phyloP scores from a whole-genome alignment of 2,329 filamentous ascomycete genomes.

The Talaromyces sp. region DNA sequence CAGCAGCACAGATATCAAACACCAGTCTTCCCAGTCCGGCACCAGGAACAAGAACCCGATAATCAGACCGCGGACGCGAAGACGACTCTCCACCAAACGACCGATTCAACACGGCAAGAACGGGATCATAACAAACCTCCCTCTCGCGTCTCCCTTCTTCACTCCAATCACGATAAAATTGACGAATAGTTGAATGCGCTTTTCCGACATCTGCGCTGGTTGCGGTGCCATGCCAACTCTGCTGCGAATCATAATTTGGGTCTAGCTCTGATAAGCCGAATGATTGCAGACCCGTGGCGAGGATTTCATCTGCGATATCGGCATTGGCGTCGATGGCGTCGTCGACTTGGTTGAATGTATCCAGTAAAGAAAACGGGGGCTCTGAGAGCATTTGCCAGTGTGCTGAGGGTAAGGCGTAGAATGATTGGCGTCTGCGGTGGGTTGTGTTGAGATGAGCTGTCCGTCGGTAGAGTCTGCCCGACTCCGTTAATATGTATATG shows the following conservation, averaged over 20 bases:
- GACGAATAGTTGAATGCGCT: slow-evolving; percentile 84
- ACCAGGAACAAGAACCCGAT: slow-evolving; percentile 79
- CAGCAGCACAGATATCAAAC: slow-evolving; percentile 74
- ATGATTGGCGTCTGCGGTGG: slow-evolving; percentile 83
- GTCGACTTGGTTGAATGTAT: slow-evolving; percentile 76
- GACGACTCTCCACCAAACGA: slow-evolving; percentile 38
- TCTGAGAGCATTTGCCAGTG: slow-evolving; percentile 82
- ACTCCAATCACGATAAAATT: slow-evolving; percentile 95
- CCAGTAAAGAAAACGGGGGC: slow-evolving; percentile 78
- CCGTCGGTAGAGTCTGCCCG: slow-evolving; percentile 73
- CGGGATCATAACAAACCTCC: slow-evolving; percentile 71
- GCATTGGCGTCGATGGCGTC: slow-evolving; percentile 87
- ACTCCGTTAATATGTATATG: neutral
- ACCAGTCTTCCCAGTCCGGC: slow-evolving; percentile 86
- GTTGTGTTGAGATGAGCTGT: slow-evolving; percentile 87
- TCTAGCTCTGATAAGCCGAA: slow-evolving; percentile 58
- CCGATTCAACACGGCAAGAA: slow-evolving; percentile 63
- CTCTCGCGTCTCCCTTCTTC: slow-evolving; percentile 72
- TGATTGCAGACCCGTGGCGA: slow-evolving; percentile 64
- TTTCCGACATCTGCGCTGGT: slow-evolving; percentile 80
- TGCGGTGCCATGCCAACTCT: slow-evolving; percentile 68
- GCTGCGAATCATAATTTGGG: slow-evolving; percentile 36
- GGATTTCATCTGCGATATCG: slow-evolving; percentile 74
- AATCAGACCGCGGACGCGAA: slow-evolving; percentile 37
- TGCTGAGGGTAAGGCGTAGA: slow-evolving; percentile 80